Percentiles rank a stretch among this genome's conserved stretches.
phyloP scores from a whole-genome alignment of 148 eudicot genomes.

The Cornus suecica region DNA sequence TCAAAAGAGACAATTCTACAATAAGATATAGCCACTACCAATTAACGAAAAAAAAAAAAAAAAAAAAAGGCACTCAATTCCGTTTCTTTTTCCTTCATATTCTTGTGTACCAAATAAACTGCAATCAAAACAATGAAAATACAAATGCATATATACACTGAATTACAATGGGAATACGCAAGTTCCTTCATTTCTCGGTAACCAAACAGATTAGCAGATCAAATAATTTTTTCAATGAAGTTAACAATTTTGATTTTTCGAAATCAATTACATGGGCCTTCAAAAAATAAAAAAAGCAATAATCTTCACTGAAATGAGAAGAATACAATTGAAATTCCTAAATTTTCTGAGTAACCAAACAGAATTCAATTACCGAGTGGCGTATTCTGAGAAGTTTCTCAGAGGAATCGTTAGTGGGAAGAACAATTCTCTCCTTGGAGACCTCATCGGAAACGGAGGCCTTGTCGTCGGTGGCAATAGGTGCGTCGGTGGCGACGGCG shows the following conservation, averaged over 20 bases:
- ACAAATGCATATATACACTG: no score
- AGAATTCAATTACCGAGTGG: constrained; percentile 57
- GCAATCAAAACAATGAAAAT: no score
- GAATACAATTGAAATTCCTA: not conserved
- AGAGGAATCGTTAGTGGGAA: constrained; percentile 82
- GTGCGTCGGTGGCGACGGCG: constrained; percentile 34
- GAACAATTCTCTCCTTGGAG: constrained; percentile 35
- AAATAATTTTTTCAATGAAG: no score
- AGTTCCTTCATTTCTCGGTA: no score
- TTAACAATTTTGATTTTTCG: no score
- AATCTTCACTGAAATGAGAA: no score
- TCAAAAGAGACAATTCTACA: not conserved
- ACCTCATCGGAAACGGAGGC: constrained; percentile 30
- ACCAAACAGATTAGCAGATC: no score
- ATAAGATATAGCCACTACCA: not conserved
- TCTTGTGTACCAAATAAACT: not conserved
- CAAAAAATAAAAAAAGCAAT: no score
- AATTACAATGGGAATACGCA: no score
- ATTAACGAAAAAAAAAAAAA: no score
- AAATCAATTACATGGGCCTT: not conserved
- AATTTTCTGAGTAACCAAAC: not conserved
- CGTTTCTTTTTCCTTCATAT: not conserved
- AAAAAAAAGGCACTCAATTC: no score
- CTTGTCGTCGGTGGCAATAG: constrained; percentile 13
- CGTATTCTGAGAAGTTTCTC: constrained; percentile 67